Conservation (phyloP, 176 grass and related monocot genomes). For the Oryza nivara region DNA sequence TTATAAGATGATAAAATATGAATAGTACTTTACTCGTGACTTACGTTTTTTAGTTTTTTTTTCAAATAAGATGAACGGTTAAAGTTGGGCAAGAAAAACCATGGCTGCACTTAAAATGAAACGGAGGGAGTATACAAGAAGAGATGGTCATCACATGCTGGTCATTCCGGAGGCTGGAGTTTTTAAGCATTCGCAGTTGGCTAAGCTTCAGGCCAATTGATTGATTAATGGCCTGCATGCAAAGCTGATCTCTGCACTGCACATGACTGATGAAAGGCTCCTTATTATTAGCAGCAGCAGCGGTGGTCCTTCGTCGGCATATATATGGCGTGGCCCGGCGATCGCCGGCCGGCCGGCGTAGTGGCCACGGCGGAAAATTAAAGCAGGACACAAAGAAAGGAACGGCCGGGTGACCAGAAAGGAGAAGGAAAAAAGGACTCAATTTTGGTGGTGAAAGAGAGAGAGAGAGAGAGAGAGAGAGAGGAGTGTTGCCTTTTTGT, state of each 20-base stretch:
- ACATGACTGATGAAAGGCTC: neutral
- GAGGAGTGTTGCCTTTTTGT: neutral
- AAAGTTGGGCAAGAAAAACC: no score
- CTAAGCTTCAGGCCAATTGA: neutral
- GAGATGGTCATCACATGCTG: neutral
- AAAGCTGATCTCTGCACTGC: neutral
- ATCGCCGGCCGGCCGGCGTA: constrained; percentile 17
- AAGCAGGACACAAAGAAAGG: neutral
- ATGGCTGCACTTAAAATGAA: no score
- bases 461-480: no score
- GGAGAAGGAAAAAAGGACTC: neutral
- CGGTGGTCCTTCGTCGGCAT: constrained; percentile 10
- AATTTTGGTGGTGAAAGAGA: no score
- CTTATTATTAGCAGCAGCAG: neutral
- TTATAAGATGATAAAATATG: no score
- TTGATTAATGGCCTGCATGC: neutral
- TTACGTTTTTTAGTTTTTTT: no score
- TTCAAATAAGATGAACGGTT: no score
- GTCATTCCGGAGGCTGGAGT: neutral
- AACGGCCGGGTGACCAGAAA: neutral
- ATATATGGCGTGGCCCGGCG: constrained; percentile 4
- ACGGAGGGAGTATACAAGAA: no score
- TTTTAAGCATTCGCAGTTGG: neutral
- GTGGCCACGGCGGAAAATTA: constrained; percentile 35
- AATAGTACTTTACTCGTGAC: no score